Percentiles rank a stretch among this genome's conserved stretches.
phyloP scores from a whole-genome alignment of 257 asterid species.

The Solanum etuberosum region DNA sequence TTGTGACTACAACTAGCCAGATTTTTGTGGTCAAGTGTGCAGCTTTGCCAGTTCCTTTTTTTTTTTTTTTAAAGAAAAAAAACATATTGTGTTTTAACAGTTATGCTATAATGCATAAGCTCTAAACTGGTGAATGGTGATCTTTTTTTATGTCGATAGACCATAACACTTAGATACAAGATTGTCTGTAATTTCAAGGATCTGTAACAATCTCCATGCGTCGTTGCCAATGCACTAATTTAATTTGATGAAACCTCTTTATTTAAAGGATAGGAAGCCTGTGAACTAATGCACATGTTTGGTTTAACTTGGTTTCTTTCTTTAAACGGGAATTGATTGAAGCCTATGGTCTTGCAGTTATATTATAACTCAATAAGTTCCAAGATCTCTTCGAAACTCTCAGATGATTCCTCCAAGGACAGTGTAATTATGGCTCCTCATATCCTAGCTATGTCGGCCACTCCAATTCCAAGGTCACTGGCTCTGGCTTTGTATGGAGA shows the following conservation, averaged over 20 bases:
- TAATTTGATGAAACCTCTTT: neutral
- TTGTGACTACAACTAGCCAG: neutral
- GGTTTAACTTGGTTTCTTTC: neutral
- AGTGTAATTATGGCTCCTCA: constrained; percentile 75
- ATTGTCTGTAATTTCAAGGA: neutral
- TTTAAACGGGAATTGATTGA: neutral
- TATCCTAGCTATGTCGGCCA: constrained; percentile 94
- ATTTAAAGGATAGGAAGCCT: neutral
- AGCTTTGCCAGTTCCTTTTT: neutral
- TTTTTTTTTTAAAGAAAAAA: too few species aligned
- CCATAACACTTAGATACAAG: neutral
- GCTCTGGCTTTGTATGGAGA: constrained; percentile 95
- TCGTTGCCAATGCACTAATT: neutral
- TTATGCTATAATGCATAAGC: neutral
- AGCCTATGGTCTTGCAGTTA: constrained; percentile 44
- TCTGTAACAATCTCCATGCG: neutral
- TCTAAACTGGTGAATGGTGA: neutral
- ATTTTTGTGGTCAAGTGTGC: neutral
- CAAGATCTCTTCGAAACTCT: constrained; percentile 28
- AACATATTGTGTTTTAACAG: neutral
- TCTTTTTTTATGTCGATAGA: neutral
- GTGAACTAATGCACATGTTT: neutral
- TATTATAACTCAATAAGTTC: constrained; percentile 48
- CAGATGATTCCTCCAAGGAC: constrained; percentile 29
- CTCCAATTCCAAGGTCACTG: constrained; percentile 95